Base-by-base conservation (phyloP, 805 yeast genomes). In the Metschnikowia henanensis region DNA sequence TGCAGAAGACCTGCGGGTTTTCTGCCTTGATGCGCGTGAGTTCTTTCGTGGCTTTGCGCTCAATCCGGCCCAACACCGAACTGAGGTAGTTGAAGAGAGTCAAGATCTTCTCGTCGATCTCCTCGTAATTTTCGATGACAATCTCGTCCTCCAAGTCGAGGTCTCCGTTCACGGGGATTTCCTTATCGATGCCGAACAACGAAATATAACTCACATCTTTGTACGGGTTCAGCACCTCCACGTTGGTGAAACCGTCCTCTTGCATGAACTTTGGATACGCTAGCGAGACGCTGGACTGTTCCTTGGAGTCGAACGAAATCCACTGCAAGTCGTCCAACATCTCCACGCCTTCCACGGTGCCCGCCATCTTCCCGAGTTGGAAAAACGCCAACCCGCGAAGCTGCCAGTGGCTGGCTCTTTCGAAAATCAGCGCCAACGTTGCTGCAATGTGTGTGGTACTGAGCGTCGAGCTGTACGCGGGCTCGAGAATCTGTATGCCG, bases 281-380 rank as follows among this genome's bases (percentile, higher is more conserved):
- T 8, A 52, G 34, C 6, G 45, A 37, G 6, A 47, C 5, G 3
- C 35, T 23, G 12, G 18, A 25, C 18, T 30, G 23, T 6, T 31
- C 30, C 3, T 25, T 19, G 1, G 46, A 32, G 9, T 44, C 38
- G 16, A 47, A 31, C 1, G 53, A 46, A 6, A 50, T 45, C 97
- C 97, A 92, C 1, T 82, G 82, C 42, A 76, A 69, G 53, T 89
- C 96, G 57, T 88, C 96, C 43, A 91, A 66, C 13, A 90, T 80
- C 58, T 91, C 97, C 18, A 82, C 74, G 0, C 98, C 98, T 56
- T 87, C 89, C 13, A 67, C 69, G 0, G 95, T 87, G 18, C 75
- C 73, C 0, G 94, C 72, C 20, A 90, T 70, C 51, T 87, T 70
- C 0, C 97, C 96, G 26, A 92, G 64, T 0, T 80, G 86, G 53